Percentiles rank a stretch among this genome's conserved stretches.
phyloP scores from a whole-genome alignment of 106 monocot species.

The Iris macrosiphon region DNA sequence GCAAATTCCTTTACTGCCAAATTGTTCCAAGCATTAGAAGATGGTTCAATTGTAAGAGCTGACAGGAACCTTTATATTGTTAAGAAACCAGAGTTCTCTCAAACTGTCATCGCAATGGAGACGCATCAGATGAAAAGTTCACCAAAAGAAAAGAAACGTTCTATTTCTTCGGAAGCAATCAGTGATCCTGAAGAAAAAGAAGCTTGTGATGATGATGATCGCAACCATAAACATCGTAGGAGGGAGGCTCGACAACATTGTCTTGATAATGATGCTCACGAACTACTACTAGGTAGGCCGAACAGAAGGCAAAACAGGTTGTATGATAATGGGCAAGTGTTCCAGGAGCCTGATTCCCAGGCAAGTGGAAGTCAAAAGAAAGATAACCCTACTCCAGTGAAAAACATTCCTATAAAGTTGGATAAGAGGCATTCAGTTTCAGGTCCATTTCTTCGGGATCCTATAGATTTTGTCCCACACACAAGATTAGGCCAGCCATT shows the following conservation, averaged over 20 bases:
- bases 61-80: conserved; percentile 16
- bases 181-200: conserved; percentile 75
- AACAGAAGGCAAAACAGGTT: conserved; percentile 34
- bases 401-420: conserved; percentile 26
- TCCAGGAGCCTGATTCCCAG: conserved; percentile 18
- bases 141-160: conserved; percentile 33
- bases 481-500: conserved; percentile 34
- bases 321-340: conserved; percentile 43
- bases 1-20: conserved; percentile 42
- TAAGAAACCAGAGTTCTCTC: conserved; percentile 24
- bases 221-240: conserved; percentile 94
- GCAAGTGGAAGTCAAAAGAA: conserved; percentile 22
- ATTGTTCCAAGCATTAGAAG: conserved; percentile 55
- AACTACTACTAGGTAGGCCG: conserved; percentile 24
- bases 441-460: conserved; percentile 3
- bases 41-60: conserved; percentile 33
- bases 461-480: conserved; percentile 28
- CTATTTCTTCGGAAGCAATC: conserved; percentile 39
- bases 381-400: conserved; percentile 22
- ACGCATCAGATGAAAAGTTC: conserved; percentile 11
- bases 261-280: conserved; percentile 33
- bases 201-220: conserved; percentile 84
- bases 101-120: conserved; percentile 16
- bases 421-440: conserved; percentile 33
- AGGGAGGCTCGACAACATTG: conserved; percentile 46